Base-by-base conservation (phyloP, 2,329 filamentous ascomycete species). In the Metarhizium album region DNA sequence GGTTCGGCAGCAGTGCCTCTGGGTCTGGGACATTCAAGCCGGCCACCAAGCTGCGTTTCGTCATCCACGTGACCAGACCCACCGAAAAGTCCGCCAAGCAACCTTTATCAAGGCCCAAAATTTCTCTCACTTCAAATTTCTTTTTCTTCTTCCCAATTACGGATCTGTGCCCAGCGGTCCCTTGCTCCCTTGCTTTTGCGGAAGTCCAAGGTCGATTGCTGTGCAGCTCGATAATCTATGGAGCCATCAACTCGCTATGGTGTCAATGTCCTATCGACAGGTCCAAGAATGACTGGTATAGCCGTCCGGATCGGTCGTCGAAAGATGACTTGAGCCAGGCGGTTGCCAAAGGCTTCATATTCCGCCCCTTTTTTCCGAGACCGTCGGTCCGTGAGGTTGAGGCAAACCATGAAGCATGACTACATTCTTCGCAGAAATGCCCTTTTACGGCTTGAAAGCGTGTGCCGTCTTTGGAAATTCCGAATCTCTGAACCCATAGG, bases 201-300 rank as follows among this genome's bases (percentile, higher is more conserved):
- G 45, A 45, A 58, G 66, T 78, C 47, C 75, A 79, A 83, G 71
- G 87, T 91, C 70, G 87, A 90, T 77, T 79, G 71, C 79, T 86
- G 80, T 65, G 82, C 87, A 91, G 83, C 81, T 91, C 87, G 86
- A 87, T 88, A 82, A 79, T 73, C 66, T 69, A 88, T 83, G 86
- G 86, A 90, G 84, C 83, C 85, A 87, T 83, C 79, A 70, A 68
- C 67, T 67, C 70, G 66, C 63, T 70, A 83, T 89, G 86, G 81
- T 90, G 84, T 86, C 78, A 83, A 86, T 88, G 75, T 90, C 86
- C 85, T 82, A 87, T 90, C 86, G 88, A 95, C 90, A 93, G 87
- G 83, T 93, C 84, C 87, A 69, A 94, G 84, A 95, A 69, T 64
- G 79, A 93, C 73, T 70, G 71, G 74, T 73, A 69, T 70, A 70